Evolutionary conservation across 2,329 filamentous ascomycete genomes (phyloP).

Genomic region (Dactylellina parvicollis): DNA sequence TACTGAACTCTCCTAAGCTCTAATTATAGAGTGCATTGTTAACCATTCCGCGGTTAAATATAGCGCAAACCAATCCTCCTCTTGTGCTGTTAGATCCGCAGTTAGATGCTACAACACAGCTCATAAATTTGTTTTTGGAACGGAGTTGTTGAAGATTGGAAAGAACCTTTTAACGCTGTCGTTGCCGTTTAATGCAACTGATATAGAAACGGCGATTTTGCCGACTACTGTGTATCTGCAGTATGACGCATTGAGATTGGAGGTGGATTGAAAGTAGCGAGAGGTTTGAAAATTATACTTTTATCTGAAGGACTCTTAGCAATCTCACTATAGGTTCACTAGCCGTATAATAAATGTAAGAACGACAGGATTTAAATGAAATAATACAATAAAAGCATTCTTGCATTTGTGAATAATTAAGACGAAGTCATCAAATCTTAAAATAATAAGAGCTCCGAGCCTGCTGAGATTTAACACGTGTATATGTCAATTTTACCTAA

Average conservation of each 20-base stretch:
- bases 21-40: constrained; percentile 12
- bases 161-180: constrained; percentile 69
- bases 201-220: constrained; percentile 69
- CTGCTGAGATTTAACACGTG: too few relatives aligned
- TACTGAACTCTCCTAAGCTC: neutral
- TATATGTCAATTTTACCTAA: too few relatives aligned
- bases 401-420: too few relatives aligned
- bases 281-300: neutral
- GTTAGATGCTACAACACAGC: constrained; percentile 72
- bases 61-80: constrained; percentile 62
- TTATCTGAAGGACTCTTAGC: neutral
- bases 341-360: too few relatives aligned
- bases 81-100: constrained; percentile 69
- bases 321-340: too few relatives aligned
- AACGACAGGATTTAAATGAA: too few relatives aligned
- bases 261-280: constrained; percentile 62
- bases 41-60: constrained; percentile 64
- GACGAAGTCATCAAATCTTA: too few relatives aligned
- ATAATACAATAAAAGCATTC: too few relatives aligned
- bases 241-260: constrained; percentile 72
- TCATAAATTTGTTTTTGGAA: constrained; percentile 70
- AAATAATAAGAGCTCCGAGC: too few relatives aligned
- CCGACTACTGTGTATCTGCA: constrained; percentile 70
- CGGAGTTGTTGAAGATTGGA: constrained; percentile 64
- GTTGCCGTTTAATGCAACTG: constrained; percentile 69